Percentiles rank a stretch among this genome's conserved stretches.
phyloP scores from a whole-genome alignment of 257 asterid genomes.

The Craterostigma plantagineum region DNA sequence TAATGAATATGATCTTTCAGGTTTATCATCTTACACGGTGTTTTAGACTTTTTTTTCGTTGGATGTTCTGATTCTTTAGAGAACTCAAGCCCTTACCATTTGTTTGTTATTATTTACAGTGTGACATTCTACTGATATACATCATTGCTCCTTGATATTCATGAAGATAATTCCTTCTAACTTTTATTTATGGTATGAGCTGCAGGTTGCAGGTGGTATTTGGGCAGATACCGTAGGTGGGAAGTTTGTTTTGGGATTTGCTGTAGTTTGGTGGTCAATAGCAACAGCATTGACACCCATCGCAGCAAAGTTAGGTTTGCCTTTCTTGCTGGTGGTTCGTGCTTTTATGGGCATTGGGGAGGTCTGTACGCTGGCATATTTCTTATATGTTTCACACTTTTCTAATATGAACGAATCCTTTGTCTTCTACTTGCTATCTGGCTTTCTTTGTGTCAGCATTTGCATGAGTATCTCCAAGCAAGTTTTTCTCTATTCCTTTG shows the following conservation, averaged over 20 bases:
- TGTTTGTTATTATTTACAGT: too few species aligned
- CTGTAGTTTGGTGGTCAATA: conserved; percentile 96
- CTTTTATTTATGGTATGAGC: too few species aligned
- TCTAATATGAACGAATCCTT: too few species aligned
- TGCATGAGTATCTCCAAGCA: background rate
- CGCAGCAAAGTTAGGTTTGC: conserved; percentile 85
- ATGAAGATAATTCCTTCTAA: too few species aligned
- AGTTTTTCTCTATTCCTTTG: background rate
- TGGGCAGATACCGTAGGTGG: conserved; percentile 99
- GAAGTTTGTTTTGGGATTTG: conserved; percentile 82
- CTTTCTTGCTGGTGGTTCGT: conserved; percentile 66
- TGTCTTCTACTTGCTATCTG: too few species aligned
- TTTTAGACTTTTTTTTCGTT: background rate
- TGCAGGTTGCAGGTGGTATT: conserved; percentile 87
- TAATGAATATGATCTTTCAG: conserved; percentile 11
- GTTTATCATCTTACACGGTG: background rate
- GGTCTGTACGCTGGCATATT: conserved; percentile 28
- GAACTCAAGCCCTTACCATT: background rate
- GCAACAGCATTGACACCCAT: conserved; percentile 93
- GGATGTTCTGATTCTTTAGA: background rate
- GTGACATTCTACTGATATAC: too few species aligned
- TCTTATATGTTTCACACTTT: background rate
- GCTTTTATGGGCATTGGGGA: conserved; percentile 99
- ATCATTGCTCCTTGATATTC: too few species aligned
- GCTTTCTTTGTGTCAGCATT: background rate